A percentile compares a stretch with the other conserved stretches of the same genome.
Evolutionary conservation across 768 basidiomycete species (phyloP).

Genomic region (Coprinopsis sp.): DNA sequence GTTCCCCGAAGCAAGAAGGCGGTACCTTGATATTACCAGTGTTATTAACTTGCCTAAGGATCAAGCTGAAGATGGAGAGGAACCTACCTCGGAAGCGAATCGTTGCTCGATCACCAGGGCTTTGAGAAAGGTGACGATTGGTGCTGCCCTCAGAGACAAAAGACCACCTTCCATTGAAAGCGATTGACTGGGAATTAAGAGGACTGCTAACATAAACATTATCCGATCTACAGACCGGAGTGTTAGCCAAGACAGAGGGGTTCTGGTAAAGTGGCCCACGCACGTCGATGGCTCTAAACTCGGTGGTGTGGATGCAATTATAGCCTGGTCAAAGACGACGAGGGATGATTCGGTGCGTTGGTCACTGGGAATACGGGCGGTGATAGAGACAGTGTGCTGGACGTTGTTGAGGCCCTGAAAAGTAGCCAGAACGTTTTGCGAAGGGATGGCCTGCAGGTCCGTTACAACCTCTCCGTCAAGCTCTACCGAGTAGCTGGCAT

Average conservation of each 20-base stretch:
- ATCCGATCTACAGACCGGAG: neutral
- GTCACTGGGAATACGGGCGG: constrained; percentile 32
- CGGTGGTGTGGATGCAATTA: constrained; percentile 39
- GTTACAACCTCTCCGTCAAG: constrained; percentile 44
- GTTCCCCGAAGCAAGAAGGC: constrained; percentile 57
- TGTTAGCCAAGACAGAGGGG: neutral
- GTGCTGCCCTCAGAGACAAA: constrained; percentile 16
- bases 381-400: constrained; percentile 53
- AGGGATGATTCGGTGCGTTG: constrained; percentile 27
- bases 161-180: constrained; percentile 3
- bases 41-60: neutral
- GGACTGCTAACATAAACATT: neutral
- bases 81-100: constrained; percentile 45
- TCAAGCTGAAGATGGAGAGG: neutral
- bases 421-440: constrained; percentile 42
- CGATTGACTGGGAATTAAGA: constrained; percentile 1
- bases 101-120: constrained; percentile 41
- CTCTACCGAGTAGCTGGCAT: constrained; percentile 41
- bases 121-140: constrained; percentile 27
- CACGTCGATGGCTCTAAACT: constrained; percentile 7
- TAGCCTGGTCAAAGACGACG: constrained; percentile 55
- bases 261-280: neutral
- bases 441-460: constrained; percentile 20
- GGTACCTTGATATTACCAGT: constrained; percentile 40
- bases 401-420: constrained; percentile 43